Evolutionary conservation across 2,329 filamentous ascomycete species (phyloP).

Genomic region (Pseudogymnoascus sp.): DNA sequence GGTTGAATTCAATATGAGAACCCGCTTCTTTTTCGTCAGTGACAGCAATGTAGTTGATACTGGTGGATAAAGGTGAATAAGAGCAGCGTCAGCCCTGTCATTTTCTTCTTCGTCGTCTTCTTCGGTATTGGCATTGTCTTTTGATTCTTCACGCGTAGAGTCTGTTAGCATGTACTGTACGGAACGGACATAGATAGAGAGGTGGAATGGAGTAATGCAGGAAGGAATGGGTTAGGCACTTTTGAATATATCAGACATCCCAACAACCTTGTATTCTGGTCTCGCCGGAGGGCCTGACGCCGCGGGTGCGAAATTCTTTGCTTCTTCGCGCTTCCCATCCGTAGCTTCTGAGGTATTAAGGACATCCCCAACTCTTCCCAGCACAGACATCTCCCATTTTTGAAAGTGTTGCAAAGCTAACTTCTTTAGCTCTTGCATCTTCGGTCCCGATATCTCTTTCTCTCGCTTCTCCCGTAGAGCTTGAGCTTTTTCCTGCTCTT

Average conservation of each 20-base stretch:
- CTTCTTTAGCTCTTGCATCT: constrained; percentile 60
- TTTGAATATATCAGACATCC: constrained; percentile 19
- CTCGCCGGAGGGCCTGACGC: constrained; percentile 18
- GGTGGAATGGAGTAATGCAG: constrained; percentile 8
- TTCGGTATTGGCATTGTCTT: constrained; percentile 18
- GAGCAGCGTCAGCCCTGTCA: constrained; percentile 42
- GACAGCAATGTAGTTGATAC: constrained; percentile 54
- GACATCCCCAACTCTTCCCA: constrained; percentile 63
- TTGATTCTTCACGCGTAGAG: constrained; percentile 19
- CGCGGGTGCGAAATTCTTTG: constrained; percentile 22
- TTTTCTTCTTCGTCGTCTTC: constrained; percentile 29
- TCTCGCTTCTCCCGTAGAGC: constrained; percentile 32
- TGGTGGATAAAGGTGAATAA: constrained; percentile 50
- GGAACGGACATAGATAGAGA: neutral
- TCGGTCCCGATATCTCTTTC: constrained; percentile 43
- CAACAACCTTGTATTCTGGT: constrained; percentile 23
- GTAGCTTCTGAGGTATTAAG: constrained; percentile 47
- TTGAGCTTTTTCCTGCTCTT: constrained; percentile 27
- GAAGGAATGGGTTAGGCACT: constrained; percentile 6
- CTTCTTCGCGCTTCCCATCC: constrained; percentile 25
- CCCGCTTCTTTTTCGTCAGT: constrained; percentile 54
- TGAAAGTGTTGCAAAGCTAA: constrained; percentile 66
- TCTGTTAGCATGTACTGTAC: neutral
- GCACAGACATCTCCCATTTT: constrained; percentile 69
- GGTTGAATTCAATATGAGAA: constrained; percentile 64